Percentiles rank a stretch among this genome's conserved stretches.
Conservation (phyloP, 2,329 filamentous ascomycete species). For the Diaporthe destruens region DNA sequence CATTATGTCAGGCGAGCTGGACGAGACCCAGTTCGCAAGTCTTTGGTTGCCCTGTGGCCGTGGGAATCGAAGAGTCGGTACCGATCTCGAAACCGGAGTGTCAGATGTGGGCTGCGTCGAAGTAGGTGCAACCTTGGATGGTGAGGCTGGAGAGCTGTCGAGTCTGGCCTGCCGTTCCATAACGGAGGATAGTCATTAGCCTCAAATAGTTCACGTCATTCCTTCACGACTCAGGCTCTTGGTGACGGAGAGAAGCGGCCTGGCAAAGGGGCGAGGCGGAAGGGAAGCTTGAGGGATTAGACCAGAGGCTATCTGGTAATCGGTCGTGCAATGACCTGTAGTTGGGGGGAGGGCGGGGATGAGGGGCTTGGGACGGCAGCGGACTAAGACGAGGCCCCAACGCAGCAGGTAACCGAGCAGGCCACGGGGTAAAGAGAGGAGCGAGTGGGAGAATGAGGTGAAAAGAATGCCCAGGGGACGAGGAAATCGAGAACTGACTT, state of each 20-base stretch:
- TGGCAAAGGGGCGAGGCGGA: neutral
- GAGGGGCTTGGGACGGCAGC: conserved; percentile 31
- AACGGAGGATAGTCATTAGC: conserved; percentile 56
- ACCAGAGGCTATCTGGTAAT: conserved; percentile 32
- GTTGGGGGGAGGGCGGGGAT: conserved; percentile 27
- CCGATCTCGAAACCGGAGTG: conserved; percentile 43
- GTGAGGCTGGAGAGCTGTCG: conserved; percentile 40
- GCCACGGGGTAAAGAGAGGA: neutral
- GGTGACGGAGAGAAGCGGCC: neutral
- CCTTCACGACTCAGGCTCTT: conserved; percentile 47
- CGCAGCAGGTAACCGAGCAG: conserved; percentile 23
- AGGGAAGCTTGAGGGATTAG: conserved; percentile 19
- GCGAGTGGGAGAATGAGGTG: conserved; percentile 3
- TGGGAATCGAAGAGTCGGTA: conserved; percentile 68
- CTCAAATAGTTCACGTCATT: conserved; percentile 53
- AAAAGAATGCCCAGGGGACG: neutral
- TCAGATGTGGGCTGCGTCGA: conserved; percentile 46
- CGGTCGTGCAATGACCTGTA: conserved; percentile 20
- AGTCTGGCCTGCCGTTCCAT: conserved; percentile 63
- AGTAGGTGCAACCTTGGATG: conserved; percentile 38
- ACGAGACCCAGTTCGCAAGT: conserved; percentile 71
- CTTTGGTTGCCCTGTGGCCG: conserved; percentile 66
- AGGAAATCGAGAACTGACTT: conserved; percentile 24
- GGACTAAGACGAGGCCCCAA: conserved; percentile 35
- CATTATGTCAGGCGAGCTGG: conserved; percentile 70